A percentile compares a stretch with the other conserved stretches of the same genome.
Conservation (phyloP, 306 rosid genomes). For the Vicia villosa region DNA sequence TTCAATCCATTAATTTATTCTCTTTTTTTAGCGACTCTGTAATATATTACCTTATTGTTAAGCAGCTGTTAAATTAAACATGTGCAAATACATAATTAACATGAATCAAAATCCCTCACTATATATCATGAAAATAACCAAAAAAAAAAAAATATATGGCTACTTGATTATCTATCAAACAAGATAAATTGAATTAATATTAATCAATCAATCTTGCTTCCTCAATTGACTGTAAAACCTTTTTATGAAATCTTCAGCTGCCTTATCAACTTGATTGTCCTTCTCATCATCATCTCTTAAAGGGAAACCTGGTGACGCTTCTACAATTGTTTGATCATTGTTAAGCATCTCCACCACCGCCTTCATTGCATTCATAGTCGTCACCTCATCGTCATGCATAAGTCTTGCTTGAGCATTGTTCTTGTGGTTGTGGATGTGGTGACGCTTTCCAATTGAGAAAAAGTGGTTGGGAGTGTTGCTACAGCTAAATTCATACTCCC, state of each 20-base stretch:
- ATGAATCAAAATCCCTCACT: no score
- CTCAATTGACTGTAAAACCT: constrained; percentile 71
- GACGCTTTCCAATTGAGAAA: constrained; percentile 51
- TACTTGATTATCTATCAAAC: not conserved
- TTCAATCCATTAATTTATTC: no score
- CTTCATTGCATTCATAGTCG: constrained; percentile 38
- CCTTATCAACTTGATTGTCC: constrained; percentile 65
- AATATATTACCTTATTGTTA: no score
- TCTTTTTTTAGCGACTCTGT: no score
- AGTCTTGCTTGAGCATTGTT: constrained; percentile 51
- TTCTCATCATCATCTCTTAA: constrained; percentile 47
- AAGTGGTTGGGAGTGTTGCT: constrained; percentile 69
- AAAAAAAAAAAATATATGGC: constrained; percentile 10
- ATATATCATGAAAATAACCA: no score
- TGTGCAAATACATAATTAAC: no score
- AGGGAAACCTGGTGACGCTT: constrained; percentile 72
- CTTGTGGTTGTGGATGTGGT: constrained; percentile 34
- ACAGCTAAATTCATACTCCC: constrained; percentile 93
- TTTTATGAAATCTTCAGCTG: constrained; percentile 79
- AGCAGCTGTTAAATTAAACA: no score
- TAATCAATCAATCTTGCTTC: constrained; percentile 44
- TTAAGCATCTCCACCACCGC: constrained; percentile 59
- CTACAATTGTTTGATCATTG: not conserved
- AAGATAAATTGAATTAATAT: not conserved
- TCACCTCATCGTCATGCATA: constrained; percentile 60